These are phyloP conservation scores for Crithidia acanthocephali DNA, from an alignment of 208 protist species.

Conservation along the genomic window DNA sequence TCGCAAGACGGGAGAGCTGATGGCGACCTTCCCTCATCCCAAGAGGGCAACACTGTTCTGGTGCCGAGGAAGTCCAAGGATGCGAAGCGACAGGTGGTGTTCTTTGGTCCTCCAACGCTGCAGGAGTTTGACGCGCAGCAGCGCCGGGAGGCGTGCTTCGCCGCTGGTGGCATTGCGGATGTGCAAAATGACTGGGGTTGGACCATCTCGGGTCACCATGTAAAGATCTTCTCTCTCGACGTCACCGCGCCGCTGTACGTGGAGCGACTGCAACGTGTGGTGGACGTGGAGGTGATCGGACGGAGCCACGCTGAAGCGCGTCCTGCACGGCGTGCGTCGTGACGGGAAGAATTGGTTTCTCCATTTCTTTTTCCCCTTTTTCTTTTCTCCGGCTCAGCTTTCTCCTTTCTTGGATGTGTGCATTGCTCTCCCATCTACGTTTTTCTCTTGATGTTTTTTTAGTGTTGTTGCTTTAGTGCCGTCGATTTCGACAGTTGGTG, in stretches of 20 bases:
- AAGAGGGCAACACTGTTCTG: background rate
- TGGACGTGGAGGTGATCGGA: conserved; percentile 23
- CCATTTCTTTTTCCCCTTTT: background rate
- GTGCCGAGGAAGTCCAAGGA: background rate
- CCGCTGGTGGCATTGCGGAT: conserved; percentile 33
- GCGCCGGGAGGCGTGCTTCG: conserved; percentile 20
- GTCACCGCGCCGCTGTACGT: conserved; percentile 69
- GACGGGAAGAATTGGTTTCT: background rate
- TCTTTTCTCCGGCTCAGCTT: background rate
- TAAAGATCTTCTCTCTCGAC: conserved; percentile 80
- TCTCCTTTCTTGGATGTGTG: too few relatives aligned
- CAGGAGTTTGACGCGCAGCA: conserved; percentile 28
- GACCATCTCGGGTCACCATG: conserved; percentile 59
- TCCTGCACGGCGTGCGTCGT: conserved; percentile 2
- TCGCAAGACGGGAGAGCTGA: background rate
- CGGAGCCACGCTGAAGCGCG: conserved; percentile 13
- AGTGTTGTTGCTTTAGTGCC: too few relatives aligned
- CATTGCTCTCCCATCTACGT: too few relatives aligned
- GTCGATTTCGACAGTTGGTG: too few relatives aligned
- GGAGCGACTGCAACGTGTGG: conserved; percentile 52
- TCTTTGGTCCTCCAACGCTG: conserved; percentile 21
- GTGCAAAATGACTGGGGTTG: conserved; percentile 82
- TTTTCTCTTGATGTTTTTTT: too few relatives aligned
- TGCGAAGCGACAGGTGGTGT: background rate
- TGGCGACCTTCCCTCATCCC: background rate